Percentiles rank a stretch among this genome's conserved stretches.
These are phyloP conservation scores for Eremothecium coryli DNA, from an alignment of 1,139 yeast species.

Conservation along the genomic window DNA sequence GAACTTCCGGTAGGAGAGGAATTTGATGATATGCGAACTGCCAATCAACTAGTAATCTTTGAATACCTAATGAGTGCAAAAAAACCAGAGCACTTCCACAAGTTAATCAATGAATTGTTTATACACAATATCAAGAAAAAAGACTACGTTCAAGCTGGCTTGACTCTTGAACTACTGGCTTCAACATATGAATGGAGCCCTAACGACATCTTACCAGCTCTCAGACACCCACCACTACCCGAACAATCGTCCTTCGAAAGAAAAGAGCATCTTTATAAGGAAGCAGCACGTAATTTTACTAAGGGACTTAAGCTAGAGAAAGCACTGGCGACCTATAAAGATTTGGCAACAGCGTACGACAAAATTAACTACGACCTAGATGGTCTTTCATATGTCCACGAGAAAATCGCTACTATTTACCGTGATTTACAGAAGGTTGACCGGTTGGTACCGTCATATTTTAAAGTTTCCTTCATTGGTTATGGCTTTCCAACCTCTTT, in stretches of 20 bases:
- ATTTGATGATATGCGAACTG: constrained; percentile 78
- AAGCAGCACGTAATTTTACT: constrained; percentile 63
- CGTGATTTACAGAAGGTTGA: constrained; percentile 61
- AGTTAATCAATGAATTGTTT: constrained; percentile 67
- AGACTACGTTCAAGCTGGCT: constrained; percentile 74
- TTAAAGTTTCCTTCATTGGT: constrained; percentile 74
- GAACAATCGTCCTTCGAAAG: constrained; percentile 74
- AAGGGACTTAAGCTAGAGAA: constrained; percentile 69
- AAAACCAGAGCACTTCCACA: constrained; percentile 71
- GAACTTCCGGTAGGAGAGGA: constrained; percentile 76
- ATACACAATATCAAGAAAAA: constrained; percentile 52
- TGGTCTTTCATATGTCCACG: constrained; percentile 68
- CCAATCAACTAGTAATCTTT: constrained; percentile 68
- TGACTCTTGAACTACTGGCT: constrained; percentile 69
- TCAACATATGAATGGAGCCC: constrained; percentile 72
- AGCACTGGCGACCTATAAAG: constrained; percentile 70
- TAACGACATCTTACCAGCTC: constrained; percentile 45
- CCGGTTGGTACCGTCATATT: constrained; percentile 67
- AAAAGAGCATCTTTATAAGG: constrained; percentile 61
- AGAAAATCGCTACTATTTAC: constrained; percentile 59
- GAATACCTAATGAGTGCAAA: constrained; percentile 71
- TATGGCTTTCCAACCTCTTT: constrained; percentile 74
- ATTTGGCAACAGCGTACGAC: constrained; percentile 66
- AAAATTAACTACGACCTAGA: constrained; percentile 64
- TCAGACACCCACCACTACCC: constrained; percentile 64